Evolutionary conservation across 106 monocot species (phyloP), one percentile per base, ranked within the genome.

Genomic region (Dendrobium catenatum): DNA sequence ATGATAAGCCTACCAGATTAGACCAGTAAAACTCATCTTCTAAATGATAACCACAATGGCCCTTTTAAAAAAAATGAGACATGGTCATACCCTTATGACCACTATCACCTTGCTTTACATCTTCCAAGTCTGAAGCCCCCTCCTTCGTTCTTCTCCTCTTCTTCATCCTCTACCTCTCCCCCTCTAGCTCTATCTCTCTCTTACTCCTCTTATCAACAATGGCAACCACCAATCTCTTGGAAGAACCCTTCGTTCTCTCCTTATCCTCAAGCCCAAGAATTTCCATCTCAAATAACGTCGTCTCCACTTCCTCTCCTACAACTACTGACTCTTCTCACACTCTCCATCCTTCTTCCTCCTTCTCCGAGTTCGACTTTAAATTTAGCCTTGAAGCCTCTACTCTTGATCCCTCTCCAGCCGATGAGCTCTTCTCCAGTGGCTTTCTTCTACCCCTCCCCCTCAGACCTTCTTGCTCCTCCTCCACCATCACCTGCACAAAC

Each of bases 241-340:
- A 22, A 22, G 22, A 61, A 61, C n/a, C 59, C n/a, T 61, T 61
- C 4, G n/a, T 61, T 22, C n/a, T 61, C 61, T 20, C 61, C 10
- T 22, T 22, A 61, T 61, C n/a, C 61, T 61, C 61, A 61, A 61
- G 61, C 61, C n/a, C 61, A 61, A 61, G 61, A 61, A 61, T 61
- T 22, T 61, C 61, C 19, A 61, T 61, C n/a, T 61, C n/a, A 22
- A 61, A 61, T 20, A 22, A 61, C 8, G 0, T 27, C 27, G 0
- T 27, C 27, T 61, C 61, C 61, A n/a, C 20, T 4, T 22, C 61
- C 61, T 61, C 6, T 2, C 13, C 51, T 51, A 51, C 11, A 0
- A 2, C 2, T 13, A 10, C 15, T 0, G 51, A 16, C 13, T 51
- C 51, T 2, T 13, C 51, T 51, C 51, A 51, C 51, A 51, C 61